phyloP scores from a whole-genome alignment of 2,329 filamentous ascomycete genomes.

The Colletotrichum godetiae region DNA sequence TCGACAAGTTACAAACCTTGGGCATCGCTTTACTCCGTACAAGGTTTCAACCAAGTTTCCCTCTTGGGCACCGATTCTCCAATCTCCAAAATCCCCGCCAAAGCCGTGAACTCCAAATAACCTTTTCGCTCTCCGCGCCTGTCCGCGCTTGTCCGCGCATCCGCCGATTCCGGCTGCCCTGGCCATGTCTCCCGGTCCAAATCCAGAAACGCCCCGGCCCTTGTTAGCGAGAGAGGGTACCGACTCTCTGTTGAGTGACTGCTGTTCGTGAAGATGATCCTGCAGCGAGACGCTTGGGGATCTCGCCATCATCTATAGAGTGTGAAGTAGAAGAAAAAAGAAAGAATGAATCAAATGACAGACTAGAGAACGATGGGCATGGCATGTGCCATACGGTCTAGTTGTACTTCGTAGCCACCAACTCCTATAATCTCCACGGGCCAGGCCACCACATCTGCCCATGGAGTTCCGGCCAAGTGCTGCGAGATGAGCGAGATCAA shows the following conservation, averaged over 20 bases:
- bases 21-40: background rate
- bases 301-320: background rate
- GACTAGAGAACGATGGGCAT: constrained; percentile 18
- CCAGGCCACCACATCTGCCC: constrained; percentile 22
- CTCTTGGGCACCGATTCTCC: background rate
- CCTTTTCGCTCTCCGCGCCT: background rate
- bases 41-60: constrained; percentile 10
- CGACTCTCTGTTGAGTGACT: background rate
- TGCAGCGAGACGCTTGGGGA: background rate
- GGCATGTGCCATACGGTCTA: constrained; percentile 15
- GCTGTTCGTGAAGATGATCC: background rate
- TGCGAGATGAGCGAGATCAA: constrained; percentile 18
- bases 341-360: background rate
- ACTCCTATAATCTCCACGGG: constrained; percentile 19
- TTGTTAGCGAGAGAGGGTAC: background rate
- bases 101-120: background rate
- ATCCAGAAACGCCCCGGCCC: background rate
- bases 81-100: background rate
- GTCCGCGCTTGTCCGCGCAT: background rate
- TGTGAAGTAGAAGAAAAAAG: background rate
- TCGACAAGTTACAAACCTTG: background rate
- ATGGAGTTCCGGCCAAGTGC: constrained; percentile 22
- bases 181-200: background rate
- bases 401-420: constrained; percentile 8
- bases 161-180: background rate